Evolutionary conservation across 805 yeast species (phyloP).

Genomic region (Grigorovia transvaalensis): DNA sequence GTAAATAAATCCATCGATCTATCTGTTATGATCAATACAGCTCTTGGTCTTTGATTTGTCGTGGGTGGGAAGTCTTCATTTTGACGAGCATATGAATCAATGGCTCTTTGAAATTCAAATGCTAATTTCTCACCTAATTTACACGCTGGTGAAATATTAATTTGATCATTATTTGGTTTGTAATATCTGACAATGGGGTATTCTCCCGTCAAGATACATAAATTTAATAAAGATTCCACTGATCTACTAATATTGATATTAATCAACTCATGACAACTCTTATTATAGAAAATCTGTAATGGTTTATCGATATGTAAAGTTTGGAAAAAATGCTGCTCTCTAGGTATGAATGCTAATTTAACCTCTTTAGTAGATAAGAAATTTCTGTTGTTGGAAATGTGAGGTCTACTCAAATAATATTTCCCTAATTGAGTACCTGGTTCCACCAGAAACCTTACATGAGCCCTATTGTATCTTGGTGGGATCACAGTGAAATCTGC

Average conservation of each 20-base stretch:
- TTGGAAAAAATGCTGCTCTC: slow-evolving; percentile 56
- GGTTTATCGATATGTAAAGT: slow-evolving; percentile 55
- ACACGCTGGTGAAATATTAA: slow-evolving; percentile 43
- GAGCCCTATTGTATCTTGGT: slow-evolving; percentile 64
- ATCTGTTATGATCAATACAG: slow-evolving; percentile 69
- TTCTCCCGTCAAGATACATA: slow-evolving; percentile 75
- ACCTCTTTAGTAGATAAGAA: slow-evolving; percentile 31
- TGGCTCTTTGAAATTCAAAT: slow-evolving; percentile 50
- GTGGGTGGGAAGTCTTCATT: slow-evolving; percentile 56
- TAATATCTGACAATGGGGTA: slow-evolving; percentile 76
- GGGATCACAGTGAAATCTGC: slow-evolving; percentile 63
- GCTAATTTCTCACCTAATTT: slow-evolving; percentile 64
- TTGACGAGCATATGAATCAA: slow-evolving; percentile 66
- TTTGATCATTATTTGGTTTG: slow-evolving; percentile 39
- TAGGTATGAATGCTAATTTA: slow-evolving; percentile 46
- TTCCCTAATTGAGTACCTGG: slow-evolving; percentile 26
- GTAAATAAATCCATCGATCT: slow-evolving; percentile 74
- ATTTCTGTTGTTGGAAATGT: not conserved
- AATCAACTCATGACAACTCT: slow-evolving; percentile 51
- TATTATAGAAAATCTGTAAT: slow-evolving; percentile 63
- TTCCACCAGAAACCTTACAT: slow-evolving; percentile 64
- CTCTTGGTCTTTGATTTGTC: slow-evolving; percentile 46
- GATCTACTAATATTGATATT: slow-evolving; percentile 46
- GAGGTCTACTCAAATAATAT: slow-evolving; percentile 1
- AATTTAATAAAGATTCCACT: slow-evolving; percentile 54